Conservation (phyloP, 1,284 basidiomycete genomes). For the Bondarzewia mesenterica region DNA sequence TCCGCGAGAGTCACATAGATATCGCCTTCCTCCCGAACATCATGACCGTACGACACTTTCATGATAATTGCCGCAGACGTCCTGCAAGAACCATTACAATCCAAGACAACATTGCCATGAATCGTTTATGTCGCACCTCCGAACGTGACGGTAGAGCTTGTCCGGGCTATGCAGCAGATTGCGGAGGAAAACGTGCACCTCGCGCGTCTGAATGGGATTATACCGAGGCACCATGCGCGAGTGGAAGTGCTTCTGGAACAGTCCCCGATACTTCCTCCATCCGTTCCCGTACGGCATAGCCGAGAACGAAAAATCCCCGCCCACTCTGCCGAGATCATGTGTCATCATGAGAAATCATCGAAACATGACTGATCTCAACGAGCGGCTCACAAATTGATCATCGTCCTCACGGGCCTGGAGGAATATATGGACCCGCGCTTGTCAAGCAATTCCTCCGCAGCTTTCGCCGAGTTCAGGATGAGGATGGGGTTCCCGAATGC, state of each 20-base stretch:
- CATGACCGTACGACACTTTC: slow-evolving; percentile 2
- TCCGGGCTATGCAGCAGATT: neutral
- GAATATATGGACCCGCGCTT: slow-evolving; percentile 26
- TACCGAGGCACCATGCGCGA: neutral
- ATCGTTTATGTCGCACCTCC: neutral
- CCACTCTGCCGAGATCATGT: too few species aligned
- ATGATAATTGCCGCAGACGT: neutral
- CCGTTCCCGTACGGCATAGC: neutral
- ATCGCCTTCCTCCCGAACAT: slow-evolving; percentile 11
- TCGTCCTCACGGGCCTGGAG: slow-evolving; percentile 29
- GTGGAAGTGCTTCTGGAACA: neutral
- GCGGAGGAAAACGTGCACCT: neutral
- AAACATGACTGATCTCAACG: neutral
- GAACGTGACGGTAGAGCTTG: neutral
- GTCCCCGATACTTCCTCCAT: neutral
- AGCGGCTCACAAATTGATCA: slow-evolving; percentile 34
- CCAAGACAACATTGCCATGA: neutral
- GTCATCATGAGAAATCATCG: neutral
- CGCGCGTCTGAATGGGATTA: neutral
- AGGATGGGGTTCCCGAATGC: slow-evolving; percentile 39
- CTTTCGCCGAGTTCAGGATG: slow-evolving; percentile 35
- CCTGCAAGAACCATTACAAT: neutral
- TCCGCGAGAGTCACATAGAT: slow-evolving; percentile 16
- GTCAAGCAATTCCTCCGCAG: slow-evolving; percentile 35
- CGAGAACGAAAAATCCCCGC: neutral